Evolutionary conservation across 2,329 filamentous ascomycete species (phyloP).

Genomic region (Penicillium sp.): DNA sequence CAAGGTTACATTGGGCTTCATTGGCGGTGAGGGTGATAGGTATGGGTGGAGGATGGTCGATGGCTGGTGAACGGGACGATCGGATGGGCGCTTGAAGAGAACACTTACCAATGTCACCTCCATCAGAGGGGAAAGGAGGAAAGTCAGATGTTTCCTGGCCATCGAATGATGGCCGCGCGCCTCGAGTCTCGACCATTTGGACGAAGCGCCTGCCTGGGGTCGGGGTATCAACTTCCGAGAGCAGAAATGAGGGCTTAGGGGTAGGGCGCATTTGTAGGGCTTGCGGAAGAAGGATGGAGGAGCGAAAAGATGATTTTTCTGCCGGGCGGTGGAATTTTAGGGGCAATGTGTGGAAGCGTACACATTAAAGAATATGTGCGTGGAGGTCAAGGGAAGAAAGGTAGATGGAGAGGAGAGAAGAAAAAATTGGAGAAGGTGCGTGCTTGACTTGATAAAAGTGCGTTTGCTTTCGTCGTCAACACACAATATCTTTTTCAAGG

Average conservation of each 20-base stretch:
- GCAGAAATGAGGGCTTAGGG: slow-evolving; percentile 51
- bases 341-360: slow-evolving; percentile 3
- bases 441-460: neutral
- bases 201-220: slow-evolving; percentile 21
- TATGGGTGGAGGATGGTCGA: slow-evolving; percentile 6
- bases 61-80: slow-evolving; percentile 5
- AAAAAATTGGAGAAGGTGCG: neutral
- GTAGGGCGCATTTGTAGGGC: slow-evolving; percentile 48
- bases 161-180: slow-evolving; percentile 30
- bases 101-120: slow-evolving; percentile 37
- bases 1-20: slow-evolving; percentile 1
- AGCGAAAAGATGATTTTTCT: slow-evolving; percentile 24
- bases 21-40: neutral
- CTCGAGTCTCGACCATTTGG: slow-evolving; percentile 37
- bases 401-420: neutral
- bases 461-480: neutral
- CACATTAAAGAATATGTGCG: neutral
- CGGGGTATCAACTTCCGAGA: slow-evolving; percentile 40
- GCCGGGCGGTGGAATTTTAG: slow-evolving; percentile 2
- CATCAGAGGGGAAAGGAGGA: slow-evolving; percentile 29
- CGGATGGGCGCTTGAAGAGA: slow-evolving; percentile 3
- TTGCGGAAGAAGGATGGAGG: slow-evolving; percentile 26
- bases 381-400: neutral
- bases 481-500: neutral
- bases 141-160: slow-evolving; percentile 28